These are phyloP conservation scores for Colletotrichum gigasporum DNA, from an alignment of 2,329 filamentous ascomycete species.

Conservation along the genomic window DNA sequence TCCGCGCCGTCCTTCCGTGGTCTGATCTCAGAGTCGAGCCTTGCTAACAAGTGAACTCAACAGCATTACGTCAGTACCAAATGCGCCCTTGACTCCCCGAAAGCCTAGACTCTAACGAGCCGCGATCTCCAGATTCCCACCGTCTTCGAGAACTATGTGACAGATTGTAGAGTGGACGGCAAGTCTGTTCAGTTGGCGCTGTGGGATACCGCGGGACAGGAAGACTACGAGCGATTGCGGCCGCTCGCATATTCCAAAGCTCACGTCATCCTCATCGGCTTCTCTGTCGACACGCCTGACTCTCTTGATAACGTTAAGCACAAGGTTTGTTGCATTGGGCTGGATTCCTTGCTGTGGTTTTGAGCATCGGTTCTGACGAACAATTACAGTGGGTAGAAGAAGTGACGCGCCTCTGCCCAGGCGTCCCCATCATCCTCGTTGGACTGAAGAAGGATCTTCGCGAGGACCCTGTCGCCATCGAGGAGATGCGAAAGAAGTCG, in stretches of 20 bases:
- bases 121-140: constrained; percentile 79
- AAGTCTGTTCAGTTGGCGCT: constrained; percentile 98
- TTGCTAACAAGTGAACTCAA: constrained; percentile 16
- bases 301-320: constrained; percentile 98
- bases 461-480: constrained; percentile 91
- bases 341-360: not conserved
- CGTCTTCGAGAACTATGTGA: constrained; percentile 99
- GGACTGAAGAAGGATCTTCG: constrained; percentile 97
- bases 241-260: constrained; percentile 97
- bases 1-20: constrained; percentile 37
- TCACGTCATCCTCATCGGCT: constrained; percentile 96
- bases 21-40: constrained; percentile 35
- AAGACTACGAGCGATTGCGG: constrained; percentile 96
- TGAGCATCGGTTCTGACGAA: not conserved
- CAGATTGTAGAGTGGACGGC: constrained; percentile 96
- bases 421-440: constrained; percentile 93
- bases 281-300: constrained; percentile 93
- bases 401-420: constrained; percentile 89
- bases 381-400: constrained; percentile 87
- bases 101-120: constrained; percentile 25
- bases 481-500: constrained; percentile 97
- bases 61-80: constrained; percentile 67
- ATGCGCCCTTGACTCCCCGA: constrained; percentile 3
- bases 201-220: constrained; percentile 99
- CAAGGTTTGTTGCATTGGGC: constrained; percentile 69